Evolutionary conservation across 768 basidiomycete species (phyloP), one percentile per base, ranked within the genome.

Genomic region (Trametes elegans): DNA sequence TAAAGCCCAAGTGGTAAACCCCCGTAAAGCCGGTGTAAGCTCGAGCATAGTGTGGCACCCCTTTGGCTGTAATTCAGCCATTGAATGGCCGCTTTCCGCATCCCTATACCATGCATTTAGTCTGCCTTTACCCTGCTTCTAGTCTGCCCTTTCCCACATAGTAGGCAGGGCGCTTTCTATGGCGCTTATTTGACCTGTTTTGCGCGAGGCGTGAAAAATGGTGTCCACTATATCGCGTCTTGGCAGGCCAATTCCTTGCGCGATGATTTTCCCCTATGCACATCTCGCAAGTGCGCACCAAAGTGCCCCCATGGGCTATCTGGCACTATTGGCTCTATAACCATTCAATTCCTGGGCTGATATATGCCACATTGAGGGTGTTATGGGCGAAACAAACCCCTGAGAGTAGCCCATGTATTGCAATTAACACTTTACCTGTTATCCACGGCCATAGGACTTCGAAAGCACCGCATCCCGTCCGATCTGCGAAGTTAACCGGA

Each of bases 401-500:
- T 11, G 14, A 32, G 21, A 35, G 13, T 35, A 14, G 14, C 4
- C 11, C n/a, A 47, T 34, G 24, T 47, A 47, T 7, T 23, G 11
- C 46, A 23, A 29, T 55, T 47, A 47, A 32, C 46, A 35, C 16
- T 34, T 53, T 48, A 44, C 49, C 48, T 52, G 40, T 47, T 59
- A 67, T 67, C 67, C 57, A 66, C 57, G 64, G 62, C 59, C 60
- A 64, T 63, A 65, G 49, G 60, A 66, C 56, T 74, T 68, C 73
- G 76, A 78, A 76, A 78, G 71, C 73, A 78, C 74, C 71, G 73
- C 76, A 78, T 77, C 79, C 79, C 75, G 76, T 79, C 78, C 65
- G 77, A 81, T 82, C 79, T 82, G 80, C 73, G 77, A 71, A 82
- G 79, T 82, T 77, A 81, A 81, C 70, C 78, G 75, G 75, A 73